Percentiles rank a stretch among this genome's conserved stretches.
Conservation (phyloP, 179 eudicot genomes). For the Monotropa hypopitys region DNA sequence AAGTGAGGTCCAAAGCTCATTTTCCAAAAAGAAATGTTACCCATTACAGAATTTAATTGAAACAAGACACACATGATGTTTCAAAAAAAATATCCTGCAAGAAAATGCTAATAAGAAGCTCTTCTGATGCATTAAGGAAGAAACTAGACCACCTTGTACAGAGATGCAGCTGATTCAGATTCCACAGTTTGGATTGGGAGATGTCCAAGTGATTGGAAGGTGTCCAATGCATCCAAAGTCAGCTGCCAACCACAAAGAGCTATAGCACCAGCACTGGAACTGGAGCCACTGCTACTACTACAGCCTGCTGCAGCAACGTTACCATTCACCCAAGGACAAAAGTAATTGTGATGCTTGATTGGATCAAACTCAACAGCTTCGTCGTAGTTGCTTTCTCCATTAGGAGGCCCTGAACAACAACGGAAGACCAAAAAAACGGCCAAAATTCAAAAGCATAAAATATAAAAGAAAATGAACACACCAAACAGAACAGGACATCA, state of each 20-base stretch:
- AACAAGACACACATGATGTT: neutral
- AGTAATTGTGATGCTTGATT: constrained; percentile 26
- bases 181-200: constrained; percentile 76
- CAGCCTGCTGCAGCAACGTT: constrained; percentile 98
- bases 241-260: constrained; percentile 99
- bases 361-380: constrained; percentile 67
- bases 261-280: constrained; percentile 49
- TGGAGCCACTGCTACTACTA: constrained; percentile 45
- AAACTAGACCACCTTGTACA: constrained; percentile 29
- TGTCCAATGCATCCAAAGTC: constrained; percentile 86
- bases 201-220: constrained; percentile 69
- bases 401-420: constrained; percentile 54
- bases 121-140: neutral
- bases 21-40: neutral
- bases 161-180: constrained; percentile 64
- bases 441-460: neutral
- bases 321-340: constrained; percentile 97
- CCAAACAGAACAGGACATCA: neutral
- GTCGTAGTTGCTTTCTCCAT: constrained; percentile 79
- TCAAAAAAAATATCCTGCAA: neutral
- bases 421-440: neutral
- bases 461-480: neutral
- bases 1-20: neutral
- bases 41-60: neutral
- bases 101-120: neutral